These are phyloP conservation scores for Phytophthora idaei DNA, from an alignment of 352 stramenopile genomes.

Conservation along the genomic window DNA sequence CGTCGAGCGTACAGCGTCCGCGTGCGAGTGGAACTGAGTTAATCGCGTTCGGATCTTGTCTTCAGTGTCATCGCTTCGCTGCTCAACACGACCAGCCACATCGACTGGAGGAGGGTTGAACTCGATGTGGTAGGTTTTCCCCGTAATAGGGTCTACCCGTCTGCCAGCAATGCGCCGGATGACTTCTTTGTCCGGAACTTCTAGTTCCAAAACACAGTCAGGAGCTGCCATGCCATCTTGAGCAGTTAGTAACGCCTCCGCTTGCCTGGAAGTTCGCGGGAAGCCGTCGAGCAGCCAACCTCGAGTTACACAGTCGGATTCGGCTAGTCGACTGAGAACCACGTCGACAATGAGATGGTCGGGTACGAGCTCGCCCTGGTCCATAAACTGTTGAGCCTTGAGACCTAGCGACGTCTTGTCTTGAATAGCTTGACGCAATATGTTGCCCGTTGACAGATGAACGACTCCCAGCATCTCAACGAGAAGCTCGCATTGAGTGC, in stretches of 20 bases:
- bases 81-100: conserved; percentile 63
- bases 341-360: conserved; percentile 93
- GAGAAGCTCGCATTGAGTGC: conserved; percentile 94
- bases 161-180: conserved; percentile 95
- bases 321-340: conserved; percentile 68
- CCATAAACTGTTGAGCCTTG: conserved; percentile 91
- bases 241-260: conserved; percentile 70
- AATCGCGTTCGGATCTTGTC: conserved; percentile 91
- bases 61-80: conserved; percentile 93
- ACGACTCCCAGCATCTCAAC: conserved; percentile 88
- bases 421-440: conserved; percentile 89
- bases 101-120: conserved; percentile 91
- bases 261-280: conserved; percentile 87
- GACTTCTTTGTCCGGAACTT: conserved; percentile 95
- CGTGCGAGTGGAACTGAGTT: conserved; percentile 81
- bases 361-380: conserved; percentile 87
- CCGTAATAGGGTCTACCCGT: conserved; percentile 92
- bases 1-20: conserved; percentile 45
- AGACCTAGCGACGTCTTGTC: conserved; percentile 53
- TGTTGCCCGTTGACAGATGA: conserved; percentile 93
- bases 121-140: conserved; percentile 96
- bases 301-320: conserved; percentile 80
- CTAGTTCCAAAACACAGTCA: conserved; percentile 91
- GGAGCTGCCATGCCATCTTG: conserved; percentile 65
- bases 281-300: conserved; percentile 96